Evolutionary conservation across 768 basidiomycete species (phyloP).

Genomic region (Lentinula edodes): DNA sequence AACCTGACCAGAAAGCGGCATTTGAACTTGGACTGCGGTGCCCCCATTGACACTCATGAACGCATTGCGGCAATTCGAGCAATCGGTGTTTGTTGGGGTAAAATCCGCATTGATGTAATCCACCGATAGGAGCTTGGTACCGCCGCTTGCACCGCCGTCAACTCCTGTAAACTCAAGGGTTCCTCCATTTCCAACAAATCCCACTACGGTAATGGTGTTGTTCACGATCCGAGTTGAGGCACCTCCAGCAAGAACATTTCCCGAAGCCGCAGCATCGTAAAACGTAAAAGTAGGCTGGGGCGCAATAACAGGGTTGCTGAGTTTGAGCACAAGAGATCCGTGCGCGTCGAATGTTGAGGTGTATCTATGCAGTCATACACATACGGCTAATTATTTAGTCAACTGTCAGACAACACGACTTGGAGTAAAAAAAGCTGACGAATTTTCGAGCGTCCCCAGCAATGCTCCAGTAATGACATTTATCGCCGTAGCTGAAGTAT

Average conservation of each 20-base stretch:
- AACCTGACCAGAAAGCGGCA: conserved; percentile 46
- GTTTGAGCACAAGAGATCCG: conserved; percentile 15
- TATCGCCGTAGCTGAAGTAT: conserved; percentile 31
- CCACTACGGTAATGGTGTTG: conserved; percentile 13
- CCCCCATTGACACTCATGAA: conserved; percentile 43
- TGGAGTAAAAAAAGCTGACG: conserved; percentile 21
- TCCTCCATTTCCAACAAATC: conserved; percentile 30
- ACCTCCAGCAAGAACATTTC: conserved; percentile 13
- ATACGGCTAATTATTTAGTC: neutral
- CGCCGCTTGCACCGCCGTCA: conserved; percentile 35
- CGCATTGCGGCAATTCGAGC: conserved; percentile 44
- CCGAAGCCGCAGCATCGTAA: conserved; percentile 12
- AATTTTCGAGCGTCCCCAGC: conserved; percentile 28
- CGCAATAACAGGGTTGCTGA: conserved; percentile 9
- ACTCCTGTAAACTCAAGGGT: conserved; percentile 36
- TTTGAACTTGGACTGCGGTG: conserved; percentile 33
- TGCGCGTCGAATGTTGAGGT: conserved; percentile 19
- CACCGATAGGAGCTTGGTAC: conserved; percentile 36
- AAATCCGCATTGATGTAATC: conserved; percentile 46
- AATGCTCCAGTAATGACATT: conserved; percentile 34
- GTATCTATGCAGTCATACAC: conserved; percentile 18
- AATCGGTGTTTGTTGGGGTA: conserved; percentile 35
- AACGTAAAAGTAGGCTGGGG: conserved; percentile 10
- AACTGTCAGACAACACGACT: neutral
- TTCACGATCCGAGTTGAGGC: conserved; percentile 13